Percentiles rank a stretch among this genome's conserved stretches.
Conservation (phyloP, 75 land plant genomes). For the Selaginella moellendorffii region DNA sequence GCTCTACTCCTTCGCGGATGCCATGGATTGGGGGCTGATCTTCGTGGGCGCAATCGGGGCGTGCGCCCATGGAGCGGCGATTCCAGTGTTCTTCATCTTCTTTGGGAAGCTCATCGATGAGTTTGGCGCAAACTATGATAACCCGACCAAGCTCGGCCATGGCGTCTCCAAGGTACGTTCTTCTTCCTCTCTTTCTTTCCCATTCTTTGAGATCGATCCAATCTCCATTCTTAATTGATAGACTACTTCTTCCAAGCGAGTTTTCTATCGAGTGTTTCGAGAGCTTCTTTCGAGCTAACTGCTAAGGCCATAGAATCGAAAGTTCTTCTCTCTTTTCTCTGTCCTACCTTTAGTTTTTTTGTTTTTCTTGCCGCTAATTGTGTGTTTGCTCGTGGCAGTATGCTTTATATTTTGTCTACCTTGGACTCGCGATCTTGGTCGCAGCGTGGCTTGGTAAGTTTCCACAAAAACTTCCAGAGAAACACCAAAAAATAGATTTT, state of each 20-base stretch:
- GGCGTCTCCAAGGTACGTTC: conserved; percentile 61
- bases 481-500: no score
- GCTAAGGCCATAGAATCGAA: no score
- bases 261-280: no score
- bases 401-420: conserved; percentile 65
- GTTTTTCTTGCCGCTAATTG: no score
- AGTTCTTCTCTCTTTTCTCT: no score
- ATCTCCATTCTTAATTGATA: no score
- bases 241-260: no score
- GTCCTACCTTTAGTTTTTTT: no score
- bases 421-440: conserved; percentile 47
- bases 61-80: conserved; percentile 77
- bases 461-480: no score
- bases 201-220: no score
- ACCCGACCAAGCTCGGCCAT: conserved; percentile 56
- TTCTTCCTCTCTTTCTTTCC: not conserved
- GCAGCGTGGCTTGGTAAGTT: conserved; percentile 71
- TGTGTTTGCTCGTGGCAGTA: no score
- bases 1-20: conserved; percentile 73
- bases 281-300: no score
- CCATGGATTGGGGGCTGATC: conserved; percentile 60
- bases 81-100: conserved; percentile 93
- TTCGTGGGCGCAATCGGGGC: conserved; percentile 67
- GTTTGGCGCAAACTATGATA: conserved; percentile 55
- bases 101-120: conserved; percentile 84